Evolutionary conservation across 768 basidiomycete genomes (phyloP).

Genomic region (Cystofilobasidium bisporidii): DNA sequence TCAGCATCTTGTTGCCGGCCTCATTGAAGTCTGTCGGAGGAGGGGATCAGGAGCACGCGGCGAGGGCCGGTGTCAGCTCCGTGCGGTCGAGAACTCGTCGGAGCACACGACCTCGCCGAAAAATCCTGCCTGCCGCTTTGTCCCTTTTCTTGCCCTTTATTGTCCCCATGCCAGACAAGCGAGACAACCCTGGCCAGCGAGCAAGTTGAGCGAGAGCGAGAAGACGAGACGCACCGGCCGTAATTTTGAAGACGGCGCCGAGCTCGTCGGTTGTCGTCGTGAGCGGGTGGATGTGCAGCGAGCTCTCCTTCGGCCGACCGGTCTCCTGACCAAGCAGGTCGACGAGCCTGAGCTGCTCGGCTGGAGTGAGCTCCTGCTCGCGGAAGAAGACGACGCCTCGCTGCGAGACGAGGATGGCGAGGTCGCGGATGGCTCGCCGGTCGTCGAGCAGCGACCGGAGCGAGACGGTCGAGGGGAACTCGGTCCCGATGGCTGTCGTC

Average conservation of each 20-base stretch:
- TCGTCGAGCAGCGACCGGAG: slow-evolving; percentile 34
- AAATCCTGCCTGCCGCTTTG: too few relatives aligned
- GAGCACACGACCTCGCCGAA: too few relatives aligned
- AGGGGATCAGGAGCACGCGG: too few relatives aligned
- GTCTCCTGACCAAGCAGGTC: slow-evolving; percentile 47
- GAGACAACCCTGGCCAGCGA: too few relatives aligned
- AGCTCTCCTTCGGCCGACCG: slow-evolving; percentile 47
- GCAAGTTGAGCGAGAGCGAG: not conserved
- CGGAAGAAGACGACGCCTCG: slow-evolving; percentile 61
- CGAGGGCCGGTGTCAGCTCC: too few relatives aligned
- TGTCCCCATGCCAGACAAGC: not conserved
- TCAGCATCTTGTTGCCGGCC: not conserved
- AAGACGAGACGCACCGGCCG: slow-evolving; percentile 35
- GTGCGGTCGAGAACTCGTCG: too few relatives aligned
- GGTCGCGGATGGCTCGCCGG: slow-evolving; percentile 47
- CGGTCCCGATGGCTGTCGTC: slow-evolving; percentile 54
- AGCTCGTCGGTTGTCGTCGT: slow-evolving; percentile 48
- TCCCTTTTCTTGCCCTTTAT: too few relatives aligned
- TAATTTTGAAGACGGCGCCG: slow-evolving; percentile 49
- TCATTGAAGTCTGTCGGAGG: slow-evolving; percentile 1
- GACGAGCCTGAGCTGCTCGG: slow-evolving; percentile 49
- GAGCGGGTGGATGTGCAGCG: slow-evolving; percentile 52
- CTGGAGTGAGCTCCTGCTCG: slow-evolving; percentile 47
- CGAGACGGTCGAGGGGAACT: slow-evolving; percentile 47
- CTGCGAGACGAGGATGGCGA: slow-evolving; percentile 45